Percentiles rank a stretch among this genome's conserved stretches.
Conservation (phyloP, 768 basidiomycete species). For the Hemileccinum impolitum region DNA sequence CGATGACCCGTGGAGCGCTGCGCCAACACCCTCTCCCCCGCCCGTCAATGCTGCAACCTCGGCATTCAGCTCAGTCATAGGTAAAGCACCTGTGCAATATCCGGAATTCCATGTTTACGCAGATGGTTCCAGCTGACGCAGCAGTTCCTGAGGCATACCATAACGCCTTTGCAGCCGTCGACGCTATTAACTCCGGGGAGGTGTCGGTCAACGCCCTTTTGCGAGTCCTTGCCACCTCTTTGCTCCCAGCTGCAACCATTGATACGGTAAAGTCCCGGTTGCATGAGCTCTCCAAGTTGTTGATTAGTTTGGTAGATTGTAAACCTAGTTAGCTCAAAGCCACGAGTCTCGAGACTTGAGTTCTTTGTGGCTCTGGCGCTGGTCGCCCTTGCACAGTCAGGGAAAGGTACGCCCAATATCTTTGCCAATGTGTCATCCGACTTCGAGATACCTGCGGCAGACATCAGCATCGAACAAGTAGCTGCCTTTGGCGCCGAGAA, state of each 20-base stretch:
- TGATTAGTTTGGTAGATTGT: constrained; percentile 61
- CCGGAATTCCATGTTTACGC: constrained; percentile 6
- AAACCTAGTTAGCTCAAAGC: constrained; percentile 77
- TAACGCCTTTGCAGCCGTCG: constrained; percentile 68
- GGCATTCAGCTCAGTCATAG: constrained; percentile 68
- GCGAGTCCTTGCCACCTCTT: constrained; percentile 73
- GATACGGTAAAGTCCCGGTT: constrained; percentile 55
- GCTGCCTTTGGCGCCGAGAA: constrained; percentile 76
- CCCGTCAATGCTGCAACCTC: constrained; percentile 49
- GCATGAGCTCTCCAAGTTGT: neutral
- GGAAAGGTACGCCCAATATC: constrained; percentile 52
- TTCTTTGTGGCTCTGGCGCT: constrained; percentile 90
- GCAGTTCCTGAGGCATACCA: constrained; percentile 78
- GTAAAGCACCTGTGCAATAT: constrained; percentile 30
- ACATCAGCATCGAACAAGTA: constrained; percentile 79
- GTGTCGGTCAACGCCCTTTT: constrained; percentile 81
- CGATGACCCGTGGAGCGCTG: constrained; percentile 80
- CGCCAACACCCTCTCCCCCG: constrained; percentile 69
- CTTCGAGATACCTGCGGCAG: constrained; percentile 34
- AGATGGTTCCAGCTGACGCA: constrained; percentile 57
- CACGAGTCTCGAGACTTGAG: constrained; percentile 82
- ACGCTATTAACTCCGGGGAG: constrained; percentile 68
- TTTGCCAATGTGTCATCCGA: constrained; percentile 1
- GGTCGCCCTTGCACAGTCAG: constrained; percentile 80
- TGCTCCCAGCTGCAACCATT: constrained; percentile 75